A percentile compares a stretch with the other conserved stretches of the same genome.
These are phyloP conservation scores for Triticum turgidum DNA, from an alignment of 176 grass and related monocot genomes.

Conservation along the genomic window DNA sequence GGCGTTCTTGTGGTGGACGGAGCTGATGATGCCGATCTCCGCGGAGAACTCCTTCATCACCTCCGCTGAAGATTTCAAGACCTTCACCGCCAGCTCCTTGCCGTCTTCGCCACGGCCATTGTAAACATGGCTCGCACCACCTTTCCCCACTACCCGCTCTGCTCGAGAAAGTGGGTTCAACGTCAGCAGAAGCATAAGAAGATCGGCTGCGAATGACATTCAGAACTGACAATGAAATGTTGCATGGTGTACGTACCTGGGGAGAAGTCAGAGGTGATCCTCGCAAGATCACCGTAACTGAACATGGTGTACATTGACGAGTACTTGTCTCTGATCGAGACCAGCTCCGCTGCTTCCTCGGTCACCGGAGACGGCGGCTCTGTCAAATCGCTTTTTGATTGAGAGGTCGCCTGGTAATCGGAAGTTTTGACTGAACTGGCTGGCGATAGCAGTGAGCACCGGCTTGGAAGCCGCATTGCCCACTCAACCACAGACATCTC, in stretches of 20 bases:
- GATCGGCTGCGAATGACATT: background rate
- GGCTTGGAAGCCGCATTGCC: conserved; percentile 79
- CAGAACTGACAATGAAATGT: background rate
- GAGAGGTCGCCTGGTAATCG: background rate
- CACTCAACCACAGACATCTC: conserved; percentile 75
- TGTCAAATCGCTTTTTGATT: background rate
- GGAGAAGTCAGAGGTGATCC: conserved; percentile 67
- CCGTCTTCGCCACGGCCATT: conserved; percentile 29
- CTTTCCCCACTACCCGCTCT: conserved; percentile 72
- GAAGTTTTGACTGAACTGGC: background rate
- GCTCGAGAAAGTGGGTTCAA: background rate
- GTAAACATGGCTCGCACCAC: conserved; percentile 72
- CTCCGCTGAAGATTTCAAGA: conserved; percentile 54
- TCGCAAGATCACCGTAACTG: conserved; percentile 56
- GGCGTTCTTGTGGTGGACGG: conserved; percentile 59
- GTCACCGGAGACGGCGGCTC: background rate
- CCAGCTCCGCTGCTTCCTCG: conserved; percentile 31
- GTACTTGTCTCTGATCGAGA: conserved; percentile 57
- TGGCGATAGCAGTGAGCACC: conserved; percentile 31
- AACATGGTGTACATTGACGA: conserved; percentile 59
- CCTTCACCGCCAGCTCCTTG: conserved; percentile 79
- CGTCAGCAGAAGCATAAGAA: background rate
- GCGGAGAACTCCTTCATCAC: conserved; percentile 54
- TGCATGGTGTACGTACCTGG: conserved; percentile 32
- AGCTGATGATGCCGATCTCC: conserved; percentile 72